Percentiles rank a stretch among this genome's conserved stretches.
These are phyloP conservation scores for Angomonas deanei DNA, from an alignment of 208 protist species.

Conservation along the genomic window DNA sequence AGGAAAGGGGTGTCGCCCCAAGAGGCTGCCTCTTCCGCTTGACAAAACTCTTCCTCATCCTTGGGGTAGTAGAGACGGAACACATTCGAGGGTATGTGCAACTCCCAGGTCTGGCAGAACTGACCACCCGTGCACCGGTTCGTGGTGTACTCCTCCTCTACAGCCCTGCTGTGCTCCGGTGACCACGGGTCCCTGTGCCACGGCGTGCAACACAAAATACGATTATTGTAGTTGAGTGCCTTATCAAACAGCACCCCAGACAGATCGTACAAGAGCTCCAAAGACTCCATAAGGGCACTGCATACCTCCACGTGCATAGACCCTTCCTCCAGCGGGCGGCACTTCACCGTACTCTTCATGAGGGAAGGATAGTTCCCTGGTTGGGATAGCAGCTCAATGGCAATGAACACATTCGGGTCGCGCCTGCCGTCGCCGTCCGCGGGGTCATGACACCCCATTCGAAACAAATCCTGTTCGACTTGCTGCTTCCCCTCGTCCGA, in stretches of 20 bases:
- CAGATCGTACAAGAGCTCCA: conserved; percentile 40
- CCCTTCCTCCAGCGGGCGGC: not conserved
- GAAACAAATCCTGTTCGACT: not conserved
- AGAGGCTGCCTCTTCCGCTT: not conserved
- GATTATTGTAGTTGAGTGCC: conserved; percentile 14
- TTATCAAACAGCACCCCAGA: conserved; percentile 24
- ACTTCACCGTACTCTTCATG: conserved; percentile 15
- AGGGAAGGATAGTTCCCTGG: conserved; percentile 4
- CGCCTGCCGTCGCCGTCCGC: not conserved
- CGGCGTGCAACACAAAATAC: conserved; percentile 13
- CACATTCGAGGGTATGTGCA: not conserved
- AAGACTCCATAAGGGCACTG: conserved; percentile 15
- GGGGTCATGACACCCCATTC: not conserved
- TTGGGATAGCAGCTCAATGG: not conserved
- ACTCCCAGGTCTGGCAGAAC: not conserved
- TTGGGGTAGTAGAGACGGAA: conserved; percentile 5
- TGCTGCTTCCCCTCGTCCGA: not conserved
- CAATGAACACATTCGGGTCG: not conserved
- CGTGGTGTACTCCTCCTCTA: not conserved
- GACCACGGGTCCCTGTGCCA: conserved; percentile 14
- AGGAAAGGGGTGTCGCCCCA: not conserved
- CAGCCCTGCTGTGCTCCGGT: not conserved
- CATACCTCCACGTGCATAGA: conserved; percentile 10
- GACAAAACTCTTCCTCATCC: not conserved
- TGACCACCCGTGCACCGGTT: not conserved